A percentile compares a stretch with the other conserved stretches of the same genome.
These are phyloP conservation scores for Candida gigantensis DNA, from an alignment of 1,139 yeast genomes.

Conservation along the genomic window DNA sequence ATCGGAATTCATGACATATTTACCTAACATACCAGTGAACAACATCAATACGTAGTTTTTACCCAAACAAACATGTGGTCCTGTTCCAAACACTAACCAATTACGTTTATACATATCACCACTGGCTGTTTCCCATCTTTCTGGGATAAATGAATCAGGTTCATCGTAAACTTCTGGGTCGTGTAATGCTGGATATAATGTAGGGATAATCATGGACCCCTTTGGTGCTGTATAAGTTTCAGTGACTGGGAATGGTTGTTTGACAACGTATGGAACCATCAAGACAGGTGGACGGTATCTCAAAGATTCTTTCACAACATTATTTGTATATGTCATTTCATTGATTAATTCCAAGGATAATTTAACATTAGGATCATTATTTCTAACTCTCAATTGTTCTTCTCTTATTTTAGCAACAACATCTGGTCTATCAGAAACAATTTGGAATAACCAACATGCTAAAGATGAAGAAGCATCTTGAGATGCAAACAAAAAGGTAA, in stretches of 20 bases:
- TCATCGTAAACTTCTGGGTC: conserved; percentile 95
- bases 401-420: conserved; percentile 80
- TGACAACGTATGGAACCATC: conserved; percentile 96
- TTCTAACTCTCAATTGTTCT: conserved; percentile 85
- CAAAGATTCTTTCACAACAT: conserved; percentile 88
- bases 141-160: conserved; percentile 93
- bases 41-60: conserved; percentile 90
- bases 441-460: conserved; percentile 97
- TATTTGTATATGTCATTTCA: conserved; percentile 80
- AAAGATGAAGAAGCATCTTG: conserved; percentile 98
- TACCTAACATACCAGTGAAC: conserved; percentile 87
- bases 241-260: conserved; percentile 80
- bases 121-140: conserved; percentile 72
- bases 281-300: conserved; percentile 97
- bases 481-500: conserved; percentile 94
- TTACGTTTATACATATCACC: conserved; percentile 69
- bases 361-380: conserved; percentile 64
- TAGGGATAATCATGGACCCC: conserved; percentile 96
- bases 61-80: conserved; percentile 95
- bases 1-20: conserved; percentile 77
- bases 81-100: conserved; percentile 96
- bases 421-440: conserved; percentile 93
- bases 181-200: conserved; percentile 91
- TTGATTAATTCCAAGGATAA: conserved; percentile 75
- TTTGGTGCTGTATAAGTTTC: conserved; percentile 88